Conservation (phyloP, 2,329 filamentous ascomycete genomes). For the Penicillium sp. region DNA sequence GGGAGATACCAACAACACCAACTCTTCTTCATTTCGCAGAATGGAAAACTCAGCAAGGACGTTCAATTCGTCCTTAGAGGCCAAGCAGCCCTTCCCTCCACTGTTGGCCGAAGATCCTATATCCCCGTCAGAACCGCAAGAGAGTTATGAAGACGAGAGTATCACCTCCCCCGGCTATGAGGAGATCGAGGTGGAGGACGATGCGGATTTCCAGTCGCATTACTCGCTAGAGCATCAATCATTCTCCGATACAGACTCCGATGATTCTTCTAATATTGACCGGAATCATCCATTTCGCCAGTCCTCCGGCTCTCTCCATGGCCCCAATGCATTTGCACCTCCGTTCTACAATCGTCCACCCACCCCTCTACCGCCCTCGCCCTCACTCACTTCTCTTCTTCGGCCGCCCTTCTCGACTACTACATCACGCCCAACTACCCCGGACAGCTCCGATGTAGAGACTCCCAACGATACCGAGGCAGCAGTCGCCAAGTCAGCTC, state of each 20-base stretch:
- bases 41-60: constrained; percentile 11
- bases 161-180: constrained; percentile 31
- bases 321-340: constrained; percentile 61
- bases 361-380: constrained; percentile 87
- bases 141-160: constrained; percentile 29
- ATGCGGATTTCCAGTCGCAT: constrained; percentile 49
- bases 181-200: constrained; percentile 38
- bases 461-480: constrained; percentile 60
- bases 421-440: constrained; percentile 87
- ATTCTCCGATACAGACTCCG: constrained; percentile 38
- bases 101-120: constrained; percentile 30
- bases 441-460: constrained; percentile 87
- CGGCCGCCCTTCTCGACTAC: constrained; percentile 65
- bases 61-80: constrained; percentile 25
- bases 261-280: constrained; percentile 33
- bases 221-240: constrained; percentile 44
- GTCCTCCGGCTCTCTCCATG: constrained; percentile 43
- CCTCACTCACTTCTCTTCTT: constrained; percentile 86
- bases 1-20: constrained; percentile 3
- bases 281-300: constrained; percentile 43
- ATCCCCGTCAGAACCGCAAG: constrained; percentile 24
- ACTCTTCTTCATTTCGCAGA: constrained; percentile 6
- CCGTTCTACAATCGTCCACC: constrained; percentile 98
- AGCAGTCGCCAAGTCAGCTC: constrained; percentile 60
- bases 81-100: constrained; percentile 38